Base-by-base conservation (phyloP, 2,329 filamentous ascomycete species). In the Aspergillus luchuensis region DNA sequence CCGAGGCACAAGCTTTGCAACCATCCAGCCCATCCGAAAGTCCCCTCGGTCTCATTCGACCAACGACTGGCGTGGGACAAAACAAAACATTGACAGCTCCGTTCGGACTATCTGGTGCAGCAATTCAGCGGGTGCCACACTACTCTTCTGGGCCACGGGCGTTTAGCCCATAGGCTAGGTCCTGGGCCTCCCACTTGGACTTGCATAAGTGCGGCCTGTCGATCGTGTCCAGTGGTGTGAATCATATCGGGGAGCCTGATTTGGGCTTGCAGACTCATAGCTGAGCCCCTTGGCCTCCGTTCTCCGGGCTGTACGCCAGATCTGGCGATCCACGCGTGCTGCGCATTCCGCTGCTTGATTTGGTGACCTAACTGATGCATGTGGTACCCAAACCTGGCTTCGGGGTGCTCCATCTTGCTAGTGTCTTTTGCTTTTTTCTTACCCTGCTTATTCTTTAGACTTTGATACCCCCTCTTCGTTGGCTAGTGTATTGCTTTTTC, bases 201-300 rank as follows among this genome's bases (percentile, higher is more conserved):
- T 59, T 73, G 72, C 72, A 73, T 73, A 70, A 72, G 72, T 69
- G 67, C 56, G 66, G 66, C 67, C 67, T 69, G 70, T 67, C 66
- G 69, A 71, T 73, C 71, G 62, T 63, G 60, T 64, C 64, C 50
- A 61, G 62, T 62, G 63, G 59, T 62, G 39, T 56, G 58, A 57
- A 58, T 57, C 28, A 57, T 48, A 43, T 56, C 49, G 51, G 43
- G 33, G 53, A 53, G 49, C 57, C 38, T 60, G 41, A 47, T 56
- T 62, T 17, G 48, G 57, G 54, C 51, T 62, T 55, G 60, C 54
- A 58, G 50, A 62, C 59, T 66, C 61, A 56, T 56, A 66, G 58
- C 54, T 60, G 55, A 61, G 57, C 60, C 52, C 53, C 58, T 55
- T 60, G 33, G 10, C 33, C 33, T 36, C 33, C 19, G 59, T 36